Evolutionary conservation across 371 early-diverging fungal genomes (phyloP).

Genomic region (Encephalitozoon intestinalis): DNA sequence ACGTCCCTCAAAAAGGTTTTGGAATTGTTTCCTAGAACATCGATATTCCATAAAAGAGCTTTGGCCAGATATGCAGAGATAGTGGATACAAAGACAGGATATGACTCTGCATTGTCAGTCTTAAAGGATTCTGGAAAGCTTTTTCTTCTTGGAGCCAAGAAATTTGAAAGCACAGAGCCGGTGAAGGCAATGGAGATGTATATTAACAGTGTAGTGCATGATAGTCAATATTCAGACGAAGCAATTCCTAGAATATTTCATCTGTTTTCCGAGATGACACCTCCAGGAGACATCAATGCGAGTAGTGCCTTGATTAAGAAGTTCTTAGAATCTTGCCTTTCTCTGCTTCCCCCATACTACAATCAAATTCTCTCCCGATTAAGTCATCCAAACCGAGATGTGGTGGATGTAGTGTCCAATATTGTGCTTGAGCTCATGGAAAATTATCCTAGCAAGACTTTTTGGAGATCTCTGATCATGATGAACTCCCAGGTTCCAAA

Average conservation of each 20-base stretch:
- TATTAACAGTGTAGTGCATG: constrained; percentile 28
- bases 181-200: constrained; percentile 46
- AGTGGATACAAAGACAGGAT: constrained; percentile 38
- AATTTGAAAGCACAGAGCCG: constrained; percentile 42
- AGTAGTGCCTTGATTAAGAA: neutral
- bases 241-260: constrained; percentile 59
- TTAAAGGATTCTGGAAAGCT: constrained; percentile 38
- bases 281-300: constrained; percentile 4
- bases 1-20: constrained; percentile 42
- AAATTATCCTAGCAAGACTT: constrained; percentile 43
- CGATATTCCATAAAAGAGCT: neutral
- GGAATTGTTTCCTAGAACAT: constrained; percentile 13
- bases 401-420: constrained; percentile 23
- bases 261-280: constrained; percentile 31
- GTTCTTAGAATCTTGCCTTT: neutral
- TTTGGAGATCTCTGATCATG: constrained; percentile 54
- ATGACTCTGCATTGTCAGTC: constrained; percentile 15
- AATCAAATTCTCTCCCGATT: constrained; percentile 54
- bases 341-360: constrained; percentile 47
- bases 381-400: neutral
- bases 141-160: constrained; percentile 55
- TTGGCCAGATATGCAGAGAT: constrained; percentile 40
- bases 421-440: constrained; percentile 46
- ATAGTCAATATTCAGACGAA: constrained; percentile 44
- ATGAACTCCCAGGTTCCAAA: constrained; percentile 38